A percentile compares a stretch with the other conserved stretches of the same genome.
Evolutionary conservation across 257 asterid genomes (phyloP).

Genomic region (Solanum medicagineum): DNA sequence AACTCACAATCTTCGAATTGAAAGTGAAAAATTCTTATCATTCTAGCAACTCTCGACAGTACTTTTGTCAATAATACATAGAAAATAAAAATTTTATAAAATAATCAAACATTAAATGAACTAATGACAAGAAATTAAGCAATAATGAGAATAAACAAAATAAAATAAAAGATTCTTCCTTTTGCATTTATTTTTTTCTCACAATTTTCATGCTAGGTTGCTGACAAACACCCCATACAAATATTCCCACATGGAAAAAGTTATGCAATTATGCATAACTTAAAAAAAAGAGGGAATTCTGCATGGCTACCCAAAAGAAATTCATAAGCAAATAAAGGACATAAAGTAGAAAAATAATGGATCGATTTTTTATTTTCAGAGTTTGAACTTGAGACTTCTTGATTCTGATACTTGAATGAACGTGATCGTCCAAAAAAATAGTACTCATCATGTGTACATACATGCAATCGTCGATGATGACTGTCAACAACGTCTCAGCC

Average conservation of each 20-base stretch:
- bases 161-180: background rate
- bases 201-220: background rate
- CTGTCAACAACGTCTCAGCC: background rate
- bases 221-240: conserved; percentile 8
- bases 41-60: too few species aligned
- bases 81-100: too few species aligned
- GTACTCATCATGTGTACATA: background rate
- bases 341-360: background rate
- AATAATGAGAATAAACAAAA: background rate
- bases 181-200: background rate
- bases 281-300: conserved; percentile 3
- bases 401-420: background rate
- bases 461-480: background rate
- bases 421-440: background rate
- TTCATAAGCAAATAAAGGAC: background rate
- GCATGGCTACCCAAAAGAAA: background rate
- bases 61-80: too few species aligned
- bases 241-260: conserved; percentile 8
- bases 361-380: background rate
- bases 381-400: background rate
- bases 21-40: background rate
- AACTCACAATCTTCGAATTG: background rate
- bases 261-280: conserved; percentile 30
- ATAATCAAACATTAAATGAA: background rate
- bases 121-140: background rate